phyloP scores from a whole-genome alignment of 345 rosid species.

The Lepidium aucheri region DNA sequence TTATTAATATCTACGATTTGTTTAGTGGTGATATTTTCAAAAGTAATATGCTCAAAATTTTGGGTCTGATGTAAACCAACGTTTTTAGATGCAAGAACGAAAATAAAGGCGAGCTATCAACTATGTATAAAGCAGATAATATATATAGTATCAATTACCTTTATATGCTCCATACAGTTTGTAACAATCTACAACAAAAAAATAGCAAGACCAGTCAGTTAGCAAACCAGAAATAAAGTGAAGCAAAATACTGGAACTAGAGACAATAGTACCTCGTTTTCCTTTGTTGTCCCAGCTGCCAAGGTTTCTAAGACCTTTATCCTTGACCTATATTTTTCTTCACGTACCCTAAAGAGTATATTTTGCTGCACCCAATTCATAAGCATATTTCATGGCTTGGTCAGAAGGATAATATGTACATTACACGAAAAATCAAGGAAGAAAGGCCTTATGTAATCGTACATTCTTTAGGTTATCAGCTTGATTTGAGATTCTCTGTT shows the following conservation, averaged over 20 bases:
- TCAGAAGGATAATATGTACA: conserved; percentile 9
- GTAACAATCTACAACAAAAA: conserved; percentile 34
- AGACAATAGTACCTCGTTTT: conserved; percentile 55
- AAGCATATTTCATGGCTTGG: conserved; percentile 17
- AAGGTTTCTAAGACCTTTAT: conserved; percentile 72
- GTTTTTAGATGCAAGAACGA: background rate
- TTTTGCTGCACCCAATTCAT: conserved; percentile 57
- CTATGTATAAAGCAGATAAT: background rate
- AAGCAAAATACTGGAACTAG: conserved; percentile 1
- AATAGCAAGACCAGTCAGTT: conserved; percentile 12
- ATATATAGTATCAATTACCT: conserved; percentile 25
- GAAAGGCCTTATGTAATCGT: conserved; percentile 21
- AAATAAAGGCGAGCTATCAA: background rate
- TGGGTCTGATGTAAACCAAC: background rate
- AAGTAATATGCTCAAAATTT: background rate
- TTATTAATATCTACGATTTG: background rate
- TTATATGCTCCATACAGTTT: conserved; percentile 37
- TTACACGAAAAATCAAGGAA: background rate
- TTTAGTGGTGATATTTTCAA: background rate
- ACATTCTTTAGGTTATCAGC: conserved; percentile 71
- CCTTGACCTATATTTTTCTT: conserved; percentile 70
- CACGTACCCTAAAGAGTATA: conserved; percentile 48
- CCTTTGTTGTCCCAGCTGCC: conserved; percentile 60
- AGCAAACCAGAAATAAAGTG: background rate
- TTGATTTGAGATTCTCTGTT: conserved; percentile 63